Evolutionary conservation across 2,329 filamentous ascomycete genomes (phyloP).

Genomic region (Colletotrichum higginsianum): DNA sequence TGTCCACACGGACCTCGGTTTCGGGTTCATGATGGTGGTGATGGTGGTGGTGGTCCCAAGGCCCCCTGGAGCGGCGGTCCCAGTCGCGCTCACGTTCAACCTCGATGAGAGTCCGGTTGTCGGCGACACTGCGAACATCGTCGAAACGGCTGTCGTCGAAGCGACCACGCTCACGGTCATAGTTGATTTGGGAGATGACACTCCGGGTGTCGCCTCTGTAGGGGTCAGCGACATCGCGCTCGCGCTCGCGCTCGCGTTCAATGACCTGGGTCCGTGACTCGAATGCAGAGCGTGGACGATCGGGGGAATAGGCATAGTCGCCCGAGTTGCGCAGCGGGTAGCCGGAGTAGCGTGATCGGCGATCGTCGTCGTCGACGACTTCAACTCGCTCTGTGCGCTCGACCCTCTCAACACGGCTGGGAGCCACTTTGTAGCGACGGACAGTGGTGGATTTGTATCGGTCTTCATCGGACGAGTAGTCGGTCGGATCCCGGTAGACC

Average conservation of each 20-base stretch:
- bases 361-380: constrained; percentile 62
- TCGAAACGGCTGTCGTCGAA: constrained; percentile 43
- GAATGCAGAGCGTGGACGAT: constrained; percentile 67
- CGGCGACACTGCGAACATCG: constrained; percentile 54
- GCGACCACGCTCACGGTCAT: constrained; percentile 47
- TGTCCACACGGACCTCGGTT: constrained; percentile 60
- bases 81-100: constrained; percentile 53
- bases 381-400: constrained; percentile 56
- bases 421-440: constrained; percentile 67
- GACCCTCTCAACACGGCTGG: constrained; percentile 57
- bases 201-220: constrained; percentile 46
- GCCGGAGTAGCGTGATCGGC: constrained; percentile 59
- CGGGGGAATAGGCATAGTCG: constrained; percentile 60
- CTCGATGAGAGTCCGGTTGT: constrained; percentile 56
- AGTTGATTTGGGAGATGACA: constrained; percentile 52
- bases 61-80: constrained; percentile 52
- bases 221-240: constrained; percentile 43
- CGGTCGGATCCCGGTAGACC: constrained; percentile 52
- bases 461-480: constrained; percentile 60
- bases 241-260: constrained; percentile 46
- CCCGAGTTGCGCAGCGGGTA: constrained; percentile 55
- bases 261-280: constrained; percentile 53
- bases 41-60: constrained; percentile 48
- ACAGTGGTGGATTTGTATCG: constrained; percentile 64
- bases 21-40: constrained; percentile 48